Evolutionary conservation across 75 land plant genomes (phyloP).

Genomic region (Azolla pinnata): DNA sequence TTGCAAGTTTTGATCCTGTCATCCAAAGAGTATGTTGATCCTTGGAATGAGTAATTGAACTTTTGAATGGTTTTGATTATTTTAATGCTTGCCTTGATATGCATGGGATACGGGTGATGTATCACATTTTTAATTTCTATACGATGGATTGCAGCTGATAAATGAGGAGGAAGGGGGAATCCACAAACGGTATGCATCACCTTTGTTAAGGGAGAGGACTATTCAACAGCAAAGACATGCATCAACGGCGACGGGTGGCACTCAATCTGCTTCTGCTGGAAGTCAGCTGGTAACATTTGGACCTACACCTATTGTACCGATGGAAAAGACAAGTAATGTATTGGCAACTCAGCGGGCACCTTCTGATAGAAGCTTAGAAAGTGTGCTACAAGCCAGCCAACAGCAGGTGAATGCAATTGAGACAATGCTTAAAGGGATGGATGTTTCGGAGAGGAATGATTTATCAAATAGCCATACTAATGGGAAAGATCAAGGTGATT

Average conservation of each 20-base stretch:
- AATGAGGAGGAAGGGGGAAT: slow-evolving; percentile 96
- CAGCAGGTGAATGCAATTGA: slow-evolving; percentile 96
- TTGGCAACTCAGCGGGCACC: slow-evolving; percentile 50
- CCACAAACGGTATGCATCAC: slow-evolving; percentile 81
- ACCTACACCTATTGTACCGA: slow-evolving; percentile 73
- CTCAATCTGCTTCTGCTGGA: slow-evolving; percentile 22
- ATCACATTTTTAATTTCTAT: no score
- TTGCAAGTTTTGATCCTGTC: slow-evolving; percentile 73
- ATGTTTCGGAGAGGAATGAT: slow-evolving; percentile 44
- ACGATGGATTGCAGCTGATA: slow-evolving; percentile 59
- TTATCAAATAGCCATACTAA: slow-evolving; percentile 35
- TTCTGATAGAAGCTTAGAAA: slow-evolving; percentile 78
- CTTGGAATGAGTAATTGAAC: no score
- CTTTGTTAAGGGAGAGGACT: slow-evolving; percentile 61
- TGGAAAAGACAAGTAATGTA: slow-evolving; percentile 53
- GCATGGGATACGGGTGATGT: no score
- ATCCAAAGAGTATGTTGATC: slow-evolving; percentile 69
- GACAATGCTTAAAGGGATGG: slow-evolving; percentile 79
- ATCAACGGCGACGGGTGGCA: slow-evolving; percentile 11
- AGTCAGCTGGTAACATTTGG: slow-evolving; percentile 53
- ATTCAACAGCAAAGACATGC: slow-evolving; percentile 30
- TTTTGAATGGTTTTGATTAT: no score
- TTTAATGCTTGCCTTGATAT: no score
- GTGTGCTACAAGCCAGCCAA: slow-evolving; percentile 90
- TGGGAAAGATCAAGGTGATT: slow-evolving; percentile 65